Percentiles rank a stretch among this genome's conserved stretches.
These are phyloP conservation scores for Aspergillus nanangensis DNA, from an alignment of 495 filamentous ascomycete genomes.

Conservation along the genomic window DNA sequence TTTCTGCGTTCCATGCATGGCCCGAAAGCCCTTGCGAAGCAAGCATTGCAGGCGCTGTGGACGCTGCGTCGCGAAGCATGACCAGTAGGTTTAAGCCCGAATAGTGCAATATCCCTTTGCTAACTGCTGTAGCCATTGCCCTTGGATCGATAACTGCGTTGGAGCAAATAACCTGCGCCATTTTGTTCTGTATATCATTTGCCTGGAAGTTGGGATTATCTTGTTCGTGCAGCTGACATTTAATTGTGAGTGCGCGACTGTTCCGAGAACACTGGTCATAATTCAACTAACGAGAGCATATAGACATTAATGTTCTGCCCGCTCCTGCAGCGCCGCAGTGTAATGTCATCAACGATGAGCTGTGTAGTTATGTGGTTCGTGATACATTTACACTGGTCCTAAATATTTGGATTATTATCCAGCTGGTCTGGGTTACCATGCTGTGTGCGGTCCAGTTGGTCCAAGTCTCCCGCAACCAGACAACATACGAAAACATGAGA, in stretches of 20 bases:
- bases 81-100: constrained; percentile 65
- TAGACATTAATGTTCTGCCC: constrained; percentile 55
- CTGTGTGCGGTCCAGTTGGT: constrained; percentile 87
- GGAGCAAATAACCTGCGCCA: constrained; percentile 93
- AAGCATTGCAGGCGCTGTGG: constrained; percentile 91
- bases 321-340: constrained; percentile 51
- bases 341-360: constrained; percentile 64
- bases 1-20: constrained; percentile 93
- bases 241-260: constrained; percentile 43
- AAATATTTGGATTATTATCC: constrained; percentile 70
- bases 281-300: background rate
- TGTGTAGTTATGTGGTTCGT: constrained; percentile 70
- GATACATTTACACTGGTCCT: constrained; percentile 83
- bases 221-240: constrained; percentile 51
- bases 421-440: constrained; percentile 94
- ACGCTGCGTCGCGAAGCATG: constrained; percentile 92
- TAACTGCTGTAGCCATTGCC: constrained; percentile 78
- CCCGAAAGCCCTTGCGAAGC: constrained; percentile 82
- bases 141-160: constrained; percentile 96
- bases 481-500: constrained; percentile 93
- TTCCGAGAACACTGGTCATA: background rate
- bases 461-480: constrained; percentile 86
- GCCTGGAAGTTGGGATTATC: constrained; percentile 69
- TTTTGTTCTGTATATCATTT: constrained; percentile 84
- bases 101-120: constrained; percentile 9